Base-by-base conservation (phyloP, 768 basidiomycete genomes). In the Mycena venus region DNA sequence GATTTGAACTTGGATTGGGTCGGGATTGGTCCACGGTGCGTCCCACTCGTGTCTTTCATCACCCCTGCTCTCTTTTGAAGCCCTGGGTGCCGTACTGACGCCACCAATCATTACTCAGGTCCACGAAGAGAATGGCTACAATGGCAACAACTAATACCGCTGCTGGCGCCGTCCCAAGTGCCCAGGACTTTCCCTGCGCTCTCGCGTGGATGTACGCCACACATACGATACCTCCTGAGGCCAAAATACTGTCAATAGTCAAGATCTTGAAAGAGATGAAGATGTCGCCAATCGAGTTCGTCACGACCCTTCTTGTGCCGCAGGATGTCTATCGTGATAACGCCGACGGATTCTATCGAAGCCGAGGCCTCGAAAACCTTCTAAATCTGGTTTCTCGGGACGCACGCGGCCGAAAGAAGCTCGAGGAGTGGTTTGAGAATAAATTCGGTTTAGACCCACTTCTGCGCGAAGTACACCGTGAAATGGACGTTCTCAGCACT, bases 311-410 rank as follows among this genome's bases (percentile, higher is more conserved):
- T 2, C 51, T 67, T 5, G 63, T 49, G n/a, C n/a, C n/a, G n/a
- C 15, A 5, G 21, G 15, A 34, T 3, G n/a, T 14, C 6, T 56
- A 27, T 15, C 34, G 15, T 1, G 36, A 10, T 2, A 68, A 68
- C 27, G 31, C 29, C 0, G 56, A 68, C 25, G 67, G 67, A 47
- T 68, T 68, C 42, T 68, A 68, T 19, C 38, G 42, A 9, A 49
- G 67, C 10, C 17, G 5, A 1, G 67, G 55, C n/a, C 27, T 68
- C 1, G 67, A 68, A 42, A 8, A 68, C 4, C 12, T 68, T 1
- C 42, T 68, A 0, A 68, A 44, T 47, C 7, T 59, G 29, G 67
- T 68, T 7, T 32, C 2, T 5, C 23, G 4, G 0, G n/a, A 59
- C 23, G 32, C 29, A 15, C 38, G 31, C 2, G 67, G 67, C 17